These are phyloP conservation scores for Mytilinidion resinicola DNA, from an alignment of 495 filamentous ascomycete genomes.

Conservation along the genomic window DNA sequence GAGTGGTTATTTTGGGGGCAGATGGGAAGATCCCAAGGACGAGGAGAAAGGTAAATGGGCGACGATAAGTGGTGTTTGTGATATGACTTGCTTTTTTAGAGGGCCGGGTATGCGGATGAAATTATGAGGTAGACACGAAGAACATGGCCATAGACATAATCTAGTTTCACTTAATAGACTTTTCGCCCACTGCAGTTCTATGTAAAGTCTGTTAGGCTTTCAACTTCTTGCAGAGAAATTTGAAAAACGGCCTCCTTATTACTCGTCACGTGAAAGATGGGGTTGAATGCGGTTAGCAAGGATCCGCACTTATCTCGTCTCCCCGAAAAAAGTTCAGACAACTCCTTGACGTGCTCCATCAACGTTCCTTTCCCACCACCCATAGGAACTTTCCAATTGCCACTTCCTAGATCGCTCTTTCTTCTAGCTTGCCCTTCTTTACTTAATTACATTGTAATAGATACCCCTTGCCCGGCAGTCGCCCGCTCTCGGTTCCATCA, in stretches of 20 bases:
- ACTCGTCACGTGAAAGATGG: no score
- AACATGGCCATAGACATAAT: no score
- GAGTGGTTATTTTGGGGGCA: conserved; percentile 37
- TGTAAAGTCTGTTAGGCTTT: no score
- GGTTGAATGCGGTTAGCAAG: no score
- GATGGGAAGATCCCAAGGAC: neutral
- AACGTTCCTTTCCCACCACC: neutral
- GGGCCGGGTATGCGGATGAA: no score
- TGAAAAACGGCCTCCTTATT: no score
- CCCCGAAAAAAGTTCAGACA: conserved; percentile 1
- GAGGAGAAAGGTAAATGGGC: neutral
- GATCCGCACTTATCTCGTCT: neutral
- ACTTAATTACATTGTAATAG: neutral
- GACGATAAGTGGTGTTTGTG: no score
- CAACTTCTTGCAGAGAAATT: no score
- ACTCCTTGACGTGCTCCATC: neutral
- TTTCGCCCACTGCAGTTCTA: no score
- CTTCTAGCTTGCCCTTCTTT: neutral
- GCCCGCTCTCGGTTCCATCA: neutral
- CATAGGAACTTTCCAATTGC: neutral
- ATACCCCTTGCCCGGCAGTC: neutral
- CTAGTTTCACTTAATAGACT: no score
- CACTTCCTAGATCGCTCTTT: neutral
- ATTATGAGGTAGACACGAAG: no score
- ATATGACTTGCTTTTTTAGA: no score